These are phyloP conservation scores for Linnemannia schmuckeri DNA, from an alignment of 192 early-diverging fungal genomes.

Conservation along the genomic window DNA sequence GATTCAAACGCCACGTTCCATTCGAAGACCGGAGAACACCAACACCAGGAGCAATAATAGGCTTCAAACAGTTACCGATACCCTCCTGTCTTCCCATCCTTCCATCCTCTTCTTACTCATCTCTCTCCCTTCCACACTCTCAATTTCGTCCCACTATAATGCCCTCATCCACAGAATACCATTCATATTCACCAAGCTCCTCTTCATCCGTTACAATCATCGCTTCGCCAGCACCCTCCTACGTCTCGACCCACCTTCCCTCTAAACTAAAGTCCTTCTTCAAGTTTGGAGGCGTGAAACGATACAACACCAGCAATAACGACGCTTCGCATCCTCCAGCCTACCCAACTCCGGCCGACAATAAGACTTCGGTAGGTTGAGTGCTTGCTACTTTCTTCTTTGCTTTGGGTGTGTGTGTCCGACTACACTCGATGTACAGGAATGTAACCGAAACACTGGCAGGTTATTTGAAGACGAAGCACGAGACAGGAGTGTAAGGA, in stretches of 20 bases:
- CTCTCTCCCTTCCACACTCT: not conserved
- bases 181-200: slow-evolving; percentile 30
- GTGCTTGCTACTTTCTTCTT: not conserved
- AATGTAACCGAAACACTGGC: not conserved
- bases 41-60: too few species aligned
- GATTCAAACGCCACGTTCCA: too few species aligned
- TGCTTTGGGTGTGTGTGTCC: not conserved
- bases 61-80: too few species aligned
- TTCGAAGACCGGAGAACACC: too few species aligned
- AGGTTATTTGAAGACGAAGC: too few species aligned
- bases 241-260: slow-evolving; percentile 49
- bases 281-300: slow-evolving; percentile 39
- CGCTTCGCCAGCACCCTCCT: slow-evolving; percentile 57
- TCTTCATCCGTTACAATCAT: slow-evolving; percentile 53
- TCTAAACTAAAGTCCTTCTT: slow-evolving; percentile 62
- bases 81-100: too few species aligned
- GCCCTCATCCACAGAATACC: slow-evolving; percentile 4
- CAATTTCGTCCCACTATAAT: not conserved
- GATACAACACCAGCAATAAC: slow-evolving; percentile 5
- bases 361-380: slow-evolving; percentile 27
- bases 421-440: not conserved
- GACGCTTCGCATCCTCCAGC: slow-evolving; percentile 1
- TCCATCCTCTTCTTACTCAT: not conserved
- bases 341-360: slow-evolving; percentile 16
- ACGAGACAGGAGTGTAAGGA: too few species aligned